phyloP scores from a whole-genome alignment of 176 grass and related monocot genomes.

The Rhynchospora breviuscula region DNA sequence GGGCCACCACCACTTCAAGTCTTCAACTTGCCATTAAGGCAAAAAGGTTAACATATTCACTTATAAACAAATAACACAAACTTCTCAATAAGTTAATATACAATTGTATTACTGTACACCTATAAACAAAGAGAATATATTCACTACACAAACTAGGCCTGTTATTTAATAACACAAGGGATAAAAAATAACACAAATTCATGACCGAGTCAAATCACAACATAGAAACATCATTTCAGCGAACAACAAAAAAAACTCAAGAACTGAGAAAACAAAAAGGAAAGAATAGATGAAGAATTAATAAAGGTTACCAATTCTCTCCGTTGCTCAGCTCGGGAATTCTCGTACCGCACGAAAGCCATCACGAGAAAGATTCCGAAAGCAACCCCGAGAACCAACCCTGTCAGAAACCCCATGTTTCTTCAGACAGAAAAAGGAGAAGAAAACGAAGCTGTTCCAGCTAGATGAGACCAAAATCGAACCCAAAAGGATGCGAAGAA shows the following conservation, averaged over 20 bases:
- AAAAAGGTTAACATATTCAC: too few species aligned
- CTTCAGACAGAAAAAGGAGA: background rate
- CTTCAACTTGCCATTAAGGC: background rate
- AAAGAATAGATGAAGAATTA: background rate
- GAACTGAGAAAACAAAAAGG: background rate
- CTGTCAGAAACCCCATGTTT: conserved; percentile 76
- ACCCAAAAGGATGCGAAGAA: background rate
- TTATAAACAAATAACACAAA: too few species aligned
- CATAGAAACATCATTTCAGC: background rate
- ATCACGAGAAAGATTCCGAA: conserved; percentile 68
- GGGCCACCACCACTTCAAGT: background rate
- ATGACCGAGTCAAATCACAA: background rate
- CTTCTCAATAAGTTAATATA: too few species aligned
- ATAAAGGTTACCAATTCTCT: conserved; percentile 53
- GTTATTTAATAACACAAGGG: background rate
- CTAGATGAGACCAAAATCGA: too few species aligned
- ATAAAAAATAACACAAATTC: background rate
- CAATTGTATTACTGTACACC: background rate
- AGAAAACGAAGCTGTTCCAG: too few species aligned
- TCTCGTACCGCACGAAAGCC: conserved; percentile 65
- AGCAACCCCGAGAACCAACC: conserved; percentile 54
- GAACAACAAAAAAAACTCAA: background rate
- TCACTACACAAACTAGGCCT: background rate
- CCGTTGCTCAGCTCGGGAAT: conserved; percentile 70
- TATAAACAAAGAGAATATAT: background rate